These are phyloP conservation scores for Wickerhamomyces kurtzmanii DNA, from an alignment of 805 yeast species.

Conservation along the genomic window DNA sequence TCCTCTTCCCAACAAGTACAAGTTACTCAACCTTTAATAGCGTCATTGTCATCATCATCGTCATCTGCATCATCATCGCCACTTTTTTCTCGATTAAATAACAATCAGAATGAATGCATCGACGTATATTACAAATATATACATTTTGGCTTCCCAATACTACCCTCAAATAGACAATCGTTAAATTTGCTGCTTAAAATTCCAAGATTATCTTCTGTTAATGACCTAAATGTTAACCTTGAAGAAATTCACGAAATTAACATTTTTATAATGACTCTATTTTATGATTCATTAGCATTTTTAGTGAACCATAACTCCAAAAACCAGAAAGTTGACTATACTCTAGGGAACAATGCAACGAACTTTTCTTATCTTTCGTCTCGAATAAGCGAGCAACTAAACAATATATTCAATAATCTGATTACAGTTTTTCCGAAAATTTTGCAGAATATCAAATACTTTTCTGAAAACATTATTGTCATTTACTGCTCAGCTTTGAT, in stretches of 20 bases:
- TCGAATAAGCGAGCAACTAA: not conserved
- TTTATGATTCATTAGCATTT: slow-evolving; percentile 20
- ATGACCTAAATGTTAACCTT: slow-evolving; percentile 19
- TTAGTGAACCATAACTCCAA: too few species aligned
- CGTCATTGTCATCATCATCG: slow-evolving; percentile 1
- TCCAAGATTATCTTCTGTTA: slow-evolving; percentile 15
- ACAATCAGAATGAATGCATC: slow-evolving; percentile 21
- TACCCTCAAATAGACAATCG: slow-evolving; percentile 24
- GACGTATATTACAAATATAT: slow-evolving; percentile 37
- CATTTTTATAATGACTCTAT: slow-evolving; percentile 20
- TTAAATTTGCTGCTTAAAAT: slow-evolving; percentile 8
- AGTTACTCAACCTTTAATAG: too few species aligned
- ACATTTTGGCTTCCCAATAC: slow-evolving; percentile 26
- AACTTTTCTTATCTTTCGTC: too few species aligned
- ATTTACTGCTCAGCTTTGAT: slow-evolving; percentile 28
- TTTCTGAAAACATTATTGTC: slow-evolving; percentile 19
- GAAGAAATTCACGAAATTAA: slow-evolving; percentile 20
- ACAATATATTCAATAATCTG: slow-evolving; percentile 15
- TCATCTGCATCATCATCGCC: slow-evolving; percentile 1
- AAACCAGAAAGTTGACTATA: too few species aligned
- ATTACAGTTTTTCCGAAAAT: slow-evolving; percentile 21
- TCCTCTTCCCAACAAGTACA: too few species aligned
- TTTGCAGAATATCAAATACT: slow-evolving; percentile 15
- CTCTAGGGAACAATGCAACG: too few species aligned
- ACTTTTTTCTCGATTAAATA: not conserved